Evolutionary conservation across 164 flowering plant genomes (phyloP).

Genomic region (Tetracentron sinense): DNA sequence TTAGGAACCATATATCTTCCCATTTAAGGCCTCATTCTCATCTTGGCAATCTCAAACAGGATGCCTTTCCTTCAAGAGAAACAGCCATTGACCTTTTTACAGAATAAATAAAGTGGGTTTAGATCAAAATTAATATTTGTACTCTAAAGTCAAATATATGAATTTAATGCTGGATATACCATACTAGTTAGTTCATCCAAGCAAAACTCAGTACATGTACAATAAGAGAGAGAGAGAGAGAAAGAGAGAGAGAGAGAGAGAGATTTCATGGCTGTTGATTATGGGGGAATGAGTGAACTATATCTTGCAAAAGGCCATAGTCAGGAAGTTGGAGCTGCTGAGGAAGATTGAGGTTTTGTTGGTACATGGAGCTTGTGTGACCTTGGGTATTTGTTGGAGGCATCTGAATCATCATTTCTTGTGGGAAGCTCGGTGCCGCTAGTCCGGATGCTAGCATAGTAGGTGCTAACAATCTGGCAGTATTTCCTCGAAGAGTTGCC

Average conservation of each 20-base stretch:
- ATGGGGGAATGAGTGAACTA: slow-evolving; percentile 24
- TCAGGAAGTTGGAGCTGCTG: slow-evolving; percentile 16
- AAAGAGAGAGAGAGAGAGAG: too few species aligned
- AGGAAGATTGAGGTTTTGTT: slow-evolving; percentile 13
- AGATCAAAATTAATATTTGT: not conserved
- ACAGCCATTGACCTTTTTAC: slow-evolving; percentile 2
- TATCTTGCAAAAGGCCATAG: slow-evolving; percentile 41
- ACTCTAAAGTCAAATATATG: slow-evolving; percentile 8
- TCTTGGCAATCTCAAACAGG: not conserved
- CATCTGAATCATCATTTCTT: slow-evolving; percentile 22
- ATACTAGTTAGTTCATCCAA: slow-evolving; percentile 12
- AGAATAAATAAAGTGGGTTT: slow-evolving; percentile 7
- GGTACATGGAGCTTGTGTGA: slow-evolving; percentile 14
- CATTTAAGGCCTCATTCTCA: slow-evolving; percentile 2
- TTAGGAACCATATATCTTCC: not conserved
- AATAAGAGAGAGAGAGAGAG: not conserved
- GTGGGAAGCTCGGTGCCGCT: slow-evolving; percentile 15
- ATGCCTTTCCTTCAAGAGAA: not conserved
- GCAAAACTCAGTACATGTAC: slow-evolving; percentile 7
- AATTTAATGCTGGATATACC: slow-evolving; percentile 8
- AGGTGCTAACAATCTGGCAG: slow-evolving; percentile 19
- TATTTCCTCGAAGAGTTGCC: too few species aligned
- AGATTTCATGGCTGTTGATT: slow-evolving; percentile 22
- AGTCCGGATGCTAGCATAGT: slow-evolving; percentile 17
- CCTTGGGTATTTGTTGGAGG: slow-evolving; percentile 15